Percentiles rank a stretch among this genome's conserved stretches.
These are phyloP conservation scores for Russula olivacea DNA, from an alignment of 768 basidiomycete species.

Conservation along the genomic window DNA sequence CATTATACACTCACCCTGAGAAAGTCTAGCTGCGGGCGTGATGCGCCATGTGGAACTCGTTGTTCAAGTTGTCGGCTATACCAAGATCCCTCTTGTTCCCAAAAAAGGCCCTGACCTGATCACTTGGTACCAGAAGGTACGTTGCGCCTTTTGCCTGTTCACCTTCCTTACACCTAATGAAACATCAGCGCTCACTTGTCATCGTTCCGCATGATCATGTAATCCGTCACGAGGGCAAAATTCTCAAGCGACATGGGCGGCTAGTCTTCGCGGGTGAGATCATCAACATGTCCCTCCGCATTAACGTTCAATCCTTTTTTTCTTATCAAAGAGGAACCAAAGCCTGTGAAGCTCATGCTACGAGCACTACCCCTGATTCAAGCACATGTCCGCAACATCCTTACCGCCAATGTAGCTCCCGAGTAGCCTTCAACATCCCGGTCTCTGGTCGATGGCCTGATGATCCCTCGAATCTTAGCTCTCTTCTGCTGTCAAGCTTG, in stretches of 20 bases:
- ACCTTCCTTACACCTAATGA: slow-evolving; percentile 4
- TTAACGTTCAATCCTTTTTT: neutral
- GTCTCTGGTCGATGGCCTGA: neutral
- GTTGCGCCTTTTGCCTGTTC: neutral
- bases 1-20: neutral
- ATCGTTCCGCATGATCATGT: slow-evolving; percentile 62
- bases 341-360: slow-evolving; percentile 71
- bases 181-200: slow-evolving; percentile 60
- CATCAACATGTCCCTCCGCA: neutral
- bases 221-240: slow-evolving; percentile 37
- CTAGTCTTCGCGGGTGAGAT: slow-evolving; percentile 56
- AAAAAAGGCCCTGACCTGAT: slow-evolving; percentile 19
- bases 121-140: slow-evolving; percentile 68
- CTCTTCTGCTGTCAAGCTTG: neutral
- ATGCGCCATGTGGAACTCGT: slow-evolving; percentile 35
- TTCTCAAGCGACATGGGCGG: slow-evolving; percentile 57
- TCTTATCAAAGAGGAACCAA: slow-evolving; percentile 49
- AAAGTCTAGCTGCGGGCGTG: slow-evolving; percentile 42
- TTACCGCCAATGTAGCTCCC: neutral
- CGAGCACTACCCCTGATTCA: slow-evolving; percentile 24
- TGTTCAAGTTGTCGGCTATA: slow-evolving; percentile 25
- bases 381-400: slow-evolving; percentile 20
- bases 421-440: neutral
- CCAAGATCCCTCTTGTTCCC: slow-evolving; percentile 24
- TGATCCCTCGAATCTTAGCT: neutral